Conservation (phyloP, 2,329 filamentous ascomycete species). For the Sarocladiaceae sp. region DNA sequence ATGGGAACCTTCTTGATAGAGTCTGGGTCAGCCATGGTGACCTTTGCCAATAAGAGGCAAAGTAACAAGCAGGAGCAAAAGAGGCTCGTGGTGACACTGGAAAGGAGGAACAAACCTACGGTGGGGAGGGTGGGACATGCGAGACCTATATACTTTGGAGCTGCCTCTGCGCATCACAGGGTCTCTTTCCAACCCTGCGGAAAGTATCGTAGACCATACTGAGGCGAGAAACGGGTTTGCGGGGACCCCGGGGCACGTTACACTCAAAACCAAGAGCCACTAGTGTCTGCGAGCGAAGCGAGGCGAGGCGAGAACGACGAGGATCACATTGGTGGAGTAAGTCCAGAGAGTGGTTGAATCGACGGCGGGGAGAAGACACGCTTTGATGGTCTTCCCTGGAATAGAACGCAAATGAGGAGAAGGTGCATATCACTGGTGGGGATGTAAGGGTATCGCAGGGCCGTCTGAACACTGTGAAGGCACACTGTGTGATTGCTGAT, state of each 20-base stretch:
- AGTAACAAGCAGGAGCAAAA: not conserved
- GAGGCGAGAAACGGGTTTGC: not conserved
- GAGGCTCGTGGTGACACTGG: not conserved
- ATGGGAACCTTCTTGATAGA: not conserved
- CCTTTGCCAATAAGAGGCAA: not conserved
- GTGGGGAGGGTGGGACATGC: not conserved
- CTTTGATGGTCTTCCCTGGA: not conserved
- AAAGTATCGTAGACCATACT: not conserved
- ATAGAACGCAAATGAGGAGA: not conserved
- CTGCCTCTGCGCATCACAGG: not conserved
- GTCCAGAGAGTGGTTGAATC: too few species aligned
- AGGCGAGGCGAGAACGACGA: not conserved
- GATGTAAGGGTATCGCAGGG: not conserved
- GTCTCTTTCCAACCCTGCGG: not conserved
- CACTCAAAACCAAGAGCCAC: constrained; percentile 8
- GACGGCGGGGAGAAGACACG: not conserved
- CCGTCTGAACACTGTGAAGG: not conserved
- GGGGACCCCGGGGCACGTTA: not conserved
- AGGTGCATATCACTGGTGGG: not conserved
- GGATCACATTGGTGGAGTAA: not conserved
- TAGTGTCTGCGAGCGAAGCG: not conserved
- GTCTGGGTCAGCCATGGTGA: constrained; percentile 6
- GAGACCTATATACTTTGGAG: not conserved
- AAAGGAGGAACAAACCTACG: not conserved
- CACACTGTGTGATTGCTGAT: not conserved